These are phyloP conservation scores for Canavalia ensiformis DNA, from an alignment of 306 rosid genomes.

Conservation along the genomic window DNA sequence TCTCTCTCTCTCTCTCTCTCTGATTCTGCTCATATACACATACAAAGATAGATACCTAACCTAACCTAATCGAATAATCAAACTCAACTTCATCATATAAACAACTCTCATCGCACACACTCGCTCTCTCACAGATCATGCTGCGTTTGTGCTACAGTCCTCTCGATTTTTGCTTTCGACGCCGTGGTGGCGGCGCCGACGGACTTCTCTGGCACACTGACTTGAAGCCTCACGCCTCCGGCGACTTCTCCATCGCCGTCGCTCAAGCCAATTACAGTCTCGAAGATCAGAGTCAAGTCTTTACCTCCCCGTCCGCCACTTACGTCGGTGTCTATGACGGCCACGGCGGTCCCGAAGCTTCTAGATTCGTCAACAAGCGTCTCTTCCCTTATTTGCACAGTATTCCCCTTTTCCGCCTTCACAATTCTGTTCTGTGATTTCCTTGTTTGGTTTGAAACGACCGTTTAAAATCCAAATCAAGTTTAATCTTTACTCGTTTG, in stretches of 20 bases:
- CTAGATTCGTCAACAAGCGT: constrained; percentile 82
- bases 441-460: background rate
- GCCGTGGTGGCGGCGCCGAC: constrained; percentile 55
- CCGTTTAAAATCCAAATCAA: background rate
- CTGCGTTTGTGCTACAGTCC: constrained; percentile 59
- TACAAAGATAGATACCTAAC: background rate
- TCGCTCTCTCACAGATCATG: constrained; percentile 52
- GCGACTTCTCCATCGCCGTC: constrained; percentile 95
- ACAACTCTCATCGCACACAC: background rate
- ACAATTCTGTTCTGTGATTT: background rate
- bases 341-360: constrained; percentile 98
- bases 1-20: constrained; percentile 26
- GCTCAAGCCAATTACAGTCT: constrained; percentile 89
- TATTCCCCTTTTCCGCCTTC: constrained; percentile 12
- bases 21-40: background rate
- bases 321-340: constrained; percentile 94
- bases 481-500: background rate
- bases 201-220: constrained; percentile 89
- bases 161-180: constrained; percentile 67
- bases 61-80: constrained; percentile 21
- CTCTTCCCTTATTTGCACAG: constrained; percentile 79
- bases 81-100: background rate
- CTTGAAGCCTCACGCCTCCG: constrained; percentile 85
- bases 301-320: constrained; percentile 83
- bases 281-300: constrained; percentile 97